A percentile compares a stretch with the other conserved stretches of the same genome.
phyloP scores from a whole-genome alignment of 441 rosid species.

The Populus hybrid region DNA sequence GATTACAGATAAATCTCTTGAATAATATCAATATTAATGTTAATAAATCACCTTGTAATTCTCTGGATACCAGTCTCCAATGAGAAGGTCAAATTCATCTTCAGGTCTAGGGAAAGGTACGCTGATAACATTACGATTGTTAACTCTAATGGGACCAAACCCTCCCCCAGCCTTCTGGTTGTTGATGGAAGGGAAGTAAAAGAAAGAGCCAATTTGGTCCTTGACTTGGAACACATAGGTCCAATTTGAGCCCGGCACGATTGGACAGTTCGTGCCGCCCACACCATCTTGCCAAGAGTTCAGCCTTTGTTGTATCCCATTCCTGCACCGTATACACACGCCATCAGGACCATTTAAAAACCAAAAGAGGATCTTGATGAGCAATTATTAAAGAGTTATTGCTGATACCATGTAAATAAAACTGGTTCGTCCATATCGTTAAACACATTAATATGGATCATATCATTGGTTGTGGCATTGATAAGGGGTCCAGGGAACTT shows the following conservation, averaged over 20 bases:
- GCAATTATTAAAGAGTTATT: too few species aligned
- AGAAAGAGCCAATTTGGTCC: constrained; percentile 75
- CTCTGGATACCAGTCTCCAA: constrained; percentile 65
- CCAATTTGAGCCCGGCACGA: constrained; percentile 64
- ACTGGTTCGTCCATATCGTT: constrained; percentile 59
- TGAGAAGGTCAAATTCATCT: constrained; percentile 59
- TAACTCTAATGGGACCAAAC: constrained; percentile 42
- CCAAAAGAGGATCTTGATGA: too few species aligned
- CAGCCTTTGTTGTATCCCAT: constrained; percentile 37
- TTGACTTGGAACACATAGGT: constrained; percentile 58
- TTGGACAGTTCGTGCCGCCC: constrained; percentile 69
- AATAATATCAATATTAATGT: not conserved
- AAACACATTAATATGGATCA: constrained; percentile 50
- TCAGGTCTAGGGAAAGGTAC: constrained; percentile 62
- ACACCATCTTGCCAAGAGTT: constrained; percentile 90
- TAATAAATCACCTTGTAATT: constrained; percentile 40
- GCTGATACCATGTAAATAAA: constrained; percentile 50
- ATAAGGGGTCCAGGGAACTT: constrained; percentile 69
- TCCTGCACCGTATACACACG: too few species aligned
- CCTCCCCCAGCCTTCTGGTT: constrained; percentile 76
- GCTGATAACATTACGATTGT: constrained; percentile 36
- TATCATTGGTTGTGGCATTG: constrained; percentile 51
- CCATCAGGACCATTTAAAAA: too few species aligned
- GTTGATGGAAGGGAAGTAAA: constrained; percentile 57
- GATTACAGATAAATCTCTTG: too few species aligned